Base-by-base conservation (phyloP, 495 filamentous ascomycete species). In the Amniculicola lignicola region DNA sequence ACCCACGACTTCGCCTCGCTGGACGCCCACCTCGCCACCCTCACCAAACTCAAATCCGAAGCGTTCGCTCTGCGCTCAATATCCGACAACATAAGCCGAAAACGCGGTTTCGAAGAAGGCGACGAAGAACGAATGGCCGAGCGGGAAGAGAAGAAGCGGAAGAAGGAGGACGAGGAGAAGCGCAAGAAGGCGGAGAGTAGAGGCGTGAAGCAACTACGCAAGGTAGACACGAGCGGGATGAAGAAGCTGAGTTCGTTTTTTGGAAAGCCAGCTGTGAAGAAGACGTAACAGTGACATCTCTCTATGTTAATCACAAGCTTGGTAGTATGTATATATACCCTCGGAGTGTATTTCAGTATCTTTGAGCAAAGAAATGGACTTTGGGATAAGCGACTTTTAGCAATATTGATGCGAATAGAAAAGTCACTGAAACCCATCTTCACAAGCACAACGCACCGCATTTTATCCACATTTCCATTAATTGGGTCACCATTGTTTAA, bases 201-300 rank as follows among this genome's bases (percentile, higher is more conserved):
- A 16, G 90, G 79, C 0, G 81, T 95, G 0, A 82, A 79, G 62
- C 78, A 91, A 33, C 65, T 99, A 63, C 86, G 85, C 68, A 97
- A 96, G 74, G 92, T 88, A 12, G 86, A 96, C 67, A 89, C 83
- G 0, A 81, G 65, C 14, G 94, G 93, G 22, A 99, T 99, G 93
- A 89, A 87, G 78, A 97, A 96, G 77, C 80, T 98, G 83, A 96
- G 89, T 61, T 80, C 84, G 56, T 98, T 97, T 69, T 98, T 98
- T 69, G 79, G 77, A 31, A 96, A 91, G 74, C 84, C 21, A 23
- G 22, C 47, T 23, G 19, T 45, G 46, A 59, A 51, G 46, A 53
- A 44, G 29, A n/a, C 45, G 28, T 49, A 19, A 31, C 10, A 35
- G n/a, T n/a, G n/a, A n/a, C n/a, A n/a, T n/a, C n/a, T n/a, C n/a